A percentile compares a stretch with the other conserved stretches of the same genome.
phyloP scores from a whole-genome alignment of 306 rosid species.

The Benincasa hispida region DNA sequence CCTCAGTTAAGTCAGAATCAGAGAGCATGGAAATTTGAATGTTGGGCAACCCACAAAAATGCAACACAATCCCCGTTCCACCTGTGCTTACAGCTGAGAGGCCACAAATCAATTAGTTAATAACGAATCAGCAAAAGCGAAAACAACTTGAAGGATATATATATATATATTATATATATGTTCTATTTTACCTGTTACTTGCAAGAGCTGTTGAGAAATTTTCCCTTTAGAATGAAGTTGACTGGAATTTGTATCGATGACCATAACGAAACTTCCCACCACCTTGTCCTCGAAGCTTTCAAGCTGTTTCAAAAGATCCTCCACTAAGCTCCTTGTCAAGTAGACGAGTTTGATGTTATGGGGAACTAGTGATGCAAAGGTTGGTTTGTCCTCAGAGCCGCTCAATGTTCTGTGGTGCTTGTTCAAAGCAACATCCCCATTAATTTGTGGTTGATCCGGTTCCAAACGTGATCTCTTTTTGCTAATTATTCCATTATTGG shows the following conservation, averaged over 20 bases:
- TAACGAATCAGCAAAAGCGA: not conserved
- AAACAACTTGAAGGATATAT: not conserved
- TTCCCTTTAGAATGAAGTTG: not conserved
- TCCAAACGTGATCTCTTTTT: slow-evolving; percentile 4
- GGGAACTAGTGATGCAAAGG: slow-evolving; percentile 29
- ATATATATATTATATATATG: not conserved
- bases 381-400: slow-evolving; percentile 8
- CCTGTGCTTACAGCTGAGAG: slow-evolving; percentile 29
- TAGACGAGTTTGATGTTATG: slow-evolving; percentile 33
- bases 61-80: slow-evolving; percentile 22
- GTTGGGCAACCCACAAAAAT: slow-evolving; percentile 29
- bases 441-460: not conserved
- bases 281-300: slow-evolving; percentile 31
- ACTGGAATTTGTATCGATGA: slow-evolving; percentile 6
- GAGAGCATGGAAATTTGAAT: slow-evolving; percentile 39
- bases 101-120: not conserved
- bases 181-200: slow-evolving; percentile 15
- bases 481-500: not conserved
- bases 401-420: slow-evolving; percentile 10
- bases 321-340: slow-evolving; percentile 44
- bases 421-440: slow-evolving; percentile 7
- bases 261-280: slow-evolving; percentile 37
- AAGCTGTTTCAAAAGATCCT: slow-evolving; percentile 28
- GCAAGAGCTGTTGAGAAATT: slow-evolving; percentile 19
- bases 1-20: slow-evolving; percentile 64